phyloP scores from a whole-genome alignment of 768 basidiomycete species.

The Leccinum boreale region DNA sequence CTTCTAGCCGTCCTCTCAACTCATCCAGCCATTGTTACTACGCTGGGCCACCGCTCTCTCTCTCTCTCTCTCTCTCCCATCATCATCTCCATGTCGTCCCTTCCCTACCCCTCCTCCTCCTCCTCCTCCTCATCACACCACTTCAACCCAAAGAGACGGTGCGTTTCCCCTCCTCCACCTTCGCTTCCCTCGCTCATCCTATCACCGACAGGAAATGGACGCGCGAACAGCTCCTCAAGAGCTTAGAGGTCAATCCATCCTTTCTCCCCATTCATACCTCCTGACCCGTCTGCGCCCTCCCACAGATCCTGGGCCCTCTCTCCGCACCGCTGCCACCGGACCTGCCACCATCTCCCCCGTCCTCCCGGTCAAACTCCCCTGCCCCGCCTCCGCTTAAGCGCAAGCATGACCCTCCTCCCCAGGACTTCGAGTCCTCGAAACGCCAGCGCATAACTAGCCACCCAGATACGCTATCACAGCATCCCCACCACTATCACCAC shows the following conservation, averaged over 20 bases:
- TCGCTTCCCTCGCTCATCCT: constrained; percentile 16
- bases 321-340: constrained; percentile 41
- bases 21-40: constrained; percentile 42
- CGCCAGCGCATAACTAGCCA: constrained; percentile 28
- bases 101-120: constrained; percentile 28
- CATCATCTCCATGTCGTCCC: constrained; percentile 35
- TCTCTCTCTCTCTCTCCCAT: constrained; percentile 29
- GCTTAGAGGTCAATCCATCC: constrained; percentile 35
- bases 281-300: constrained; percentile 15
- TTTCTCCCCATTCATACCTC: constrained; percentile 1
- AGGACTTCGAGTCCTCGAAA: constrained; percentile 29
- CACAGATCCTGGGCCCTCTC: constrained; percentile 41
- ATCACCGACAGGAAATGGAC: constrained; percentile 31
- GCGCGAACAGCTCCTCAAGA: constrained; percentile 38
- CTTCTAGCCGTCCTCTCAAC: constrained; percentile 32
- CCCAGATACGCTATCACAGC: constrained; percentile 26
- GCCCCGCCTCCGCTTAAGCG: constrained; percentile 36
- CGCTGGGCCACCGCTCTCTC: constrained; percentile 36
- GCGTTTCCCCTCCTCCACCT: constrained; percentile 15
- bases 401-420: constrained; percentile 28
- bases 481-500: constrained; percentile 29
- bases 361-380: constrained; percentile 43
- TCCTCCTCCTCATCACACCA: constrained; percentile 4
- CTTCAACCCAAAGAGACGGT: constrained; percentile 35
- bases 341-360: constrained; percentile 44